Evolutionary conservation across 768 basidiomycete species (phyloP).

Genomic region (Candolleomyces eurysporus): DNA sequence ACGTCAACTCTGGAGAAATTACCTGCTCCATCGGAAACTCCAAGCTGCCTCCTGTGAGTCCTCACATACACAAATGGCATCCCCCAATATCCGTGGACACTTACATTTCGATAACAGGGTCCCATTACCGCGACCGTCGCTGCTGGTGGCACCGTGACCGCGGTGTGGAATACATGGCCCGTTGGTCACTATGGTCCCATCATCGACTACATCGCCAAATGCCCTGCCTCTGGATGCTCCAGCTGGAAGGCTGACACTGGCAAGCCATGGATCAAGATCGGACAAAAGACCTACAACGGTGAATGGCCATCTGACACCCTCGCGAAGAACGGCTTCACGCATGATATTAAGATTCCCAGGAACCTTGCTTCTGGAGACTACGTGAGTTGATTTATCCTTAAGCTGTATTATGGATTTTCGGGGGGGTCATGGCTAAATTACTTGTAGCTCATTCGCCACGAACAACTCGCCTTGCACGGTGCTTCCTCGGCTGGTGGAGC

Average conservation of each 20-base stretch:
- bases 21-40: constrained; percentile 38
- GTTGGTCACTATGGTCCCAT: constrained; percentile 38
- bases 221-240: constrained; percentile 32
- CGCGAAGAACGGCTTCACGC: constrained; percentile 31
- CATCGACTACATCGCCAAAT: constrained; percentile 39
- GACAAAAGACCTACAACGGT: constrained; percentile 34
- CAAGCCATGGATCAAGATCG: constrained; percentile 40
- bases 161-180: constrained; percentile 41
- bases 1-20: constrained; percentile 29
- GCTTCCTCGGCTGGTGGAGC: constrained; percentile 30
- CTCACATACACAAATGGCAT: neutral
- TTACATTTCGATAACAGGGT: constrained; percentile 20
- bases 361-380: constrained; percentile 37
- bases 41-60: constrained; percentile 30
- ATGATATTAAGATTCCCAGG: constrained; percentile 33
- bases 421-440: neutral
- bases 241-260: constrained; percentile 34
- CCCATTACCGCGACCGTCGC: constrained; percentile 34
- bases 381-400: constrained; percentile 17
- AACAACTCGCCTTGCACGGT: constrained; percentile 37
- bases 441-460: constrained; percentile 33
- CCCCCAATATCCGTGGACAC: neutral
- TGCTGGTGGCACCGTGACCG: constrained; percentile 31
- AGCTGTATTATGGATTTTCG: neutral
- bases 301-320: constrained; percentile 37